These are phyloP conservation scores for Sporothrix globosa DNA, from an alignment of 2,329 filamentous ascomycete species.

Conservation along the genomic window DNA sequence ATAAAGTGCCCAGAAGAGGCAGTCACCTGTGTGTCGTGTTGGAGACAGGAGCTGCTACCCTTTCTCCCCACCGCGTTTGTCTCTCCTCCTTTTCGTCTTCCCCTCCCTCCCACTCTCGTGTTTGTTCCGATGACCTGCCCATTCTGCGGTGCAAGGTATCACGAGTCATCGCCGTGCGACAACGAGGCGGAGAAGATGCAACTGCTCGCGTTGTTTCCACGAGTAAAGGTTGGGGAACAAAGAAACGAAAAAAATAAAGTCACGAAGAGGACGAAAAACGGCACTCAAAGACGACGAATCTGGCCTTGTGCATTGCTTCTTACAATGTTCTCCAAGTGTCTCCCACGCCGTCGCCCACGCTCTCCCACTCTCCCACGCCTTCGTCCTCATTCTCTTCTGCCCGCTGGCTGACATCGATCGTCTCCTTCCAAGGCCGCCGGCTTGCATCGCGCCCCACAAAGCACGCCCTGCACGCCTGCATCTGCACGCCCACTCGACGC, in stretches of 20 bases:
- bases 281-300: neutral
- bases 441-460: conserved; percentile 15
- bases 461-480: neutral
- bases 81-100: neutral
- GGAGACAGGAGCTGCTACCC: neutral
- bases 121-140: conserved; percentile 27
- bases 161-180: neutral
- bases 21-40: neutral
- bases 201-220: neutral
- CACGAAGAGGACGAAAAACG: neutral
- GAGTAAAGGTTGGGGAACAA: neutral
- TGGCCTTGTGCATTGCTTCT: conserved; percentile 15
- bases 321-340: neutral
- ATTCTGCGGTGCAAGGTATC: conserved; percentile 26
- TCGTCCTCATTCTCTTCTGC: neutral
- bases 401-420: conserved; percentile 5
- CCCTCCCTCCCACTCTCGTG: neutral
- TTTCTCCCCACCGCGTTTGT: neutral
- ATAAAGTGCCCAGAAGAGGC: neutral
- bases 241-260: neutral
- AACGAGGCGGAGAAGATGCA: neutral
- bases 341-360: neutral
- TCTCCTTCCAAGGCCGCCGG: conserved; percentile 12
- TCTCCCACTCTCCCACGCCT: neutral
- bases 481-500: neutral